Evolutionary conservation across 192 early-diverging fungal genomes (phyloP).

Genomic region (Coemansia sp.): DNA sequence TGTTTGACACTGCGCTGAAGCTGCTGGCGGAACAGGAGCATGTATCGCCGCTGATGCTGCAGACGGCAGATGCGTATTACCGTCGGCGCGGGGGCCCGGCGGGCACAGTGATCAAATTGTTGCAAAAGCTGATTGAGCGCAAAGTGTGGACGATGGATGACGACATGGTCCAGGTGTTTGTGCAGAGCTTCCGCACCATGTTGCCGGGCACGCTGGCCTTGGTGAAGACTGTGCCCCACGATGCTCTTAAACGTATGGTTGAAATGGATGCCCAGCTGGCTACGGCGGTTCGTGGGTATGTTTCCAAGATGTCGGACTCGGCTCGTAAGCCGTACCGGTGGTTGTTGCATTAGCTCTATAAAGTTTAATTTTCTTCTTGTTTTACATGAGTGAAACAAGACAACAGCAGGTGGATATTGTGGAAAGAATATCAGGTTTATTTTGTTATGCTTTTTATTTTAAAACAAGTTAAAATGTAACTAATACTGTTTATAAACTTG

Average conservation of each 20-base stretch:
- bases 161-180: slow-evolving; percentile 20
- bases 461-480: no score
- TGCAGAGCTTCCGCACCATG: slow-evolving; percentile 20
- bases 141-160: slow-evolving; percentile 41
- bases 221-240: slow-evolving; percentile 30
- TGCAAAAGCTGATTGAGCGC: slow-evolving; percentile 35
- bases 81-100: slow-evolving; percentile 17
- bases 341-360: slow-evolving; percentile 14
- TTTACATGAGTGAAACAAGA: no score
- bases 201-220: slow-evolving; percentile 35
- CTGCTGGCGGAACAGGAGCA: slow-evolving; percentile 23
- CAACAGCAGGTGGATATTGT: no score
- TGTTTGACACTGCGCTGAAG: slow-evolving; percentile 38
- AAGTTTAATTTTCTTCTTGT: no score
- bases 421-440: no score
- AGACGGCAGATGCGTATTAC: slow-evolving; percentile 30
- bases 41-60: slow-evolving; percentile 39
- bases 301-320: slow-evolving; percentile 32
- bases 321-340: slow-evolving; percentile 29
- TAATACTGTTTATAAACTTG: no score
- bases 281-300: slow-evolving; percentile 24
- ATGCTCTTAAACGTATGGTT: slow-evolving; percentile 29
- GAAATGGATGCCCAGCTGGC: slow-evolving; percentile 13
- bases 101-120: slow-evolving; percentile 27
- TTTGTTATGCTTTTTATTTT: no score